These are phyloP conservation scores for Crithidia thermophila DNA, from an alignment of 208 protist species.

Conservation along the genomic window DNA sequence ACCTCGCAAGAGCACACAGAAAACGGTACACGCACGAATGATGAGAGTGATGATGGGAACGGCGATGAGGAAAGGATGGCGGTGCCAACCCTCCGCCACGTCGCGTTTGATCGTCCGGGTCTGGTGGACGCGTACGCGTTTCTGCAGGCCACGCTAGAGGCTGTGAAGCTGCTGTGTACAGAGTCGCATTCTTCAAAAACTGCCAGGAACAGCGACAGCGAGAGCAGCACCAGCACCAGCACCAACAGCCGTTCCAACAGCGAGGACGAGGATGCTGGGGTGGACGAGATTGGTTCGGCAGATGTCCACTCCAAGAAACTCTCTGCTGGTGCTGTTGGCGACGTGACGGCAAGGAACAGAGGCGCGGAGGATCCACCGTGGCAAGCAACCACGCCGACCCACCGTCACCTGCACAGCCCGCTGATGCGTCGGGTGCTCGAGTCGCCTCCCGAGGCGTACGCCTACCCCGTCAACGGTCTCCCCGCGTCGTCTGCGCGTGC, in stretches of 20 bases:
- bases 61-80: neutral
- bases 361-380: constrained; percentile 6
- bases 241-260: neutral
- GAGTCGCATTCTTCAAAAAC: neutral
- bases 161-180: constrained; percentile 23
- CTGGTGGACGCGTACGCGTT: constrained; percentile 49
- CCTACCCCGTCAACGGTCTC: constrained; percentile 6
- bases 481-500: neutral
- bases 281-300: too few relatives aligned
- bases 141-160: constrained; percentile 32
- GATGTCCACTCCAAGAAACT: too few relatives aligned
- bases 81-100: constrained; percentile 3
- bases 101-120: constrained; percentile 50
- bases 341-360: neutral
- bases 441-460: constrained; percentile 2
- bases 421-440: neutral
- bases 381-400: neutral
- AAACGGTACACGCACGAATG: neutral
- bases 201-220: neutral
- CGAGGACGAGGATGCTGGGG: neutral
- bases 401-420: neutral
- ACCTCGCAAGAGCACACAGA: neutral
- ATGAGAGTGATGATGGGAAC: too few relatives aligned
- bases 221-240: neutral
- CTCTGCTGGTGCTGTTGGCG: neutral